These are phyloP conservation scores for Rhynchosporium graminicola DNA, from an alignment of 2,329 filamentous ascomycete genomes.

Conservation along the genomic window DNA sequence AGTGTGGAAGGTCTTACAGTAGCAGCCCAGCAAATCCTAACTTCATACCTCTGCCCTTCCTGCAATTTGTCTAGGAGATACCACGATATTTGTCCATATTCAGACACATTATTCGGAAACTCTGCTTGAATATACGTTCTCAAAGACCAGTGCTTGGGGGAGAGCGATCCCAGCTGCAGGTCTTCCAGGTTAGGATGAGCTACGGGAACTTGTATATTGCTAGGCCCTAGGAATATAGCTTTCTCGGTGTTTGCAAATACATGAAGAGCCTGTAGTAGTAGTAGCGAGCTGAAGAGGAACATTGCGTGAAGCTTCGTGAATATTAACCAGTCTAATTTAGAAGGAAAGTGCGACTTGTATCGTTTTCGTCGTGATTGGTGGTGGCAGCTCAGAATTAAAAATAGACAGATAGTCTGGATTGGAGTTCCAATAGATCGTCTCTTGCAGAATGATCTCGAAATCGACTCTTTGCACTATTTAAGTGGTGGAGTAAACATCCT, in stretches of 20 bases:
- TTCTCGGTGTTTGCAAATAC: constrained; percentile 83
- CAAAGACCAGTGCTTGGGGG: constrained; percentile 55
- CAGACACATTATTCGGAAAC: constrained; percentile 60
- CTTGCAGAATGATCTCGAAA: neutral
- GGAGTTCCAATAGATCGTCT: neutral
- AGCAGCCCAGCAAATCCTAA: constrained; percentile 90
- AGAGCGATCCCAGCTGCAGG: constrained; percentile 66
- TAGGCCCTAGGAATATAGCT: constrained; percentile 78
- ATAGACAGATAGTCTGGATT: neutral
- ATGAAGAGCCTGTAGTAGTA: constrained; percentile 25
- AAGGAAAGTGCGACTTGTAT: too few species aligned
- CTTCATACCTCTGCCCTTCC: constrained; percentile 80
- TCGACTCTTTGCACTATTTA: neutral
- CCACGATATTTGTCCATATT: constrained; percentile 71
- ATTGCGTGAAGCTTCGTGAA: constrained; percentile 12
- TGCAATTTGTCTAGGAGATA: constrained; percentile 70
- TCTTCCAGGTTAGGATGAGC: constrained; percentile 57
- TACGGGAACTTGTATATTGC: constrained; percentile 55
- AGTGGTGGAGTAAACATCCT: neutral
- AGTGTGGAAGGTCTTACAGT: constrained; percentile 62
- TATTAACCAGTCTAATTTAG: neutral
- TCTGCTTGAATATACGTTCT: constrained; percentile 65
- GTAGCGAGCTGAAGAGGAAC: constrained; percentile 26
- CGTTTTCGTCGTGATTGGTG: neutral
- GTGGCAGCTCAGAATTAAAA: neutral